phyloP scores from a whole-genome alignment of 805 yeast genomes.

The Alloascoidea africana region DNA sequence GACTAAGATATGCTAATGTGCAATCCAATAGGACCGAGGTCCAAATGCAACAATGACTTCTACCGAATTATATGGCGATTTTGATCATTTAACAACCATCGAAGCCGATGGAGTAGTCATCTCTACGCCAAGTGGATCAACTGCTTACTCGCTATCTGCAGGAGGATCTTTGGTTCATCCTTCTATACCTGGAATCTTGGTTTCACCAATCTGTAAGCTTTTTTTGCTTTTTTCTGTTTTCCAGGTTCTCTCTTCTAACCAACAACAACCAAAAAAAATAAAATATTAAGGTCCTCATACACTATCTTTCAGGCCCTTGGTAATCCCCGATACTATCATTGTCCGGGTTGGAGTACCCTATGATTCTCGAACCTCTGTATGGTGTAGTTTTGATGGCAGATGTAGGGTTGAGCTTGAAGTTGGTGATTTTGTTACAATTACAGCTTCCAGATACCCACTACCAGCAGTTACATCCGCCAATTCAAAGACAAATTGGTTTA shows the following conservation, averaged over 20 bases:
- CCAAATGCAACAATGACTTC: constrained; percentile 36
- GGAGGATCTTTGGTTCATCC: constrained; percentile 45
- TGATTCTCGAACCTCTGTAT: constrained; percentile 18
- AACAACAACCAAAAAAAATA: neutral
- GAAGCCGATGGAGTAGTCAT: constrained; percentile 55
- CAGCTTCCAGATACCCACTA: constrained; percentile 19
- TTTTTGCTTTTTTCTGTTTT: no score
- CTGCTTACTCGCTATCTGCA: constrained; percentile 37
- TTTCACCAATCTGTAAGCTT: constrained; percentile 37
- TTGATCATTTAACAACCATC: constrained; percentile 37
- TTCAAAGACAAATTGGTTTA: constrained; percentile 17
- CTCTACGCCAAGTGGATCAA: constrained; percentile 55
- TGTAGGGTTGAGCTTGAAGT: constrained; percentile 16
- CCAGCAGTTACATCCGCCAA: constrained; percentile 14
- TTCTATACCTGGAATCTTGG: constrained; percentile 33
- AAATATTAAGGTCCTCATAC: constrained; percentile 23
- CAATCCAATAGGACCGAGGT: constrained; percentile 31
- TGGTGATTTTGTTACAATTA: constrained; percentile 20
- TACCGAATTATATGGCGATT: constrained; percentile 32
- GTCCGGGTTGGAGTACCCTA: constrained; percentile 20
- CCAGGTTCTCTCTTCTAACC: no score
- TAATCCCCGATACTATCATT: constrained; percentile 26
- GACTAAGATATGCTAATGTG: no score
- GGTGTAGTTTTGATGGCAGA: constrained; percentile 23
- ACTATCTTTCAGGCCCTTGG: constrained; percentile 34